Percentiles rank a stretch among this genome's conserved stretches.
Conservation (phyloP, 2,329 filamentous ascomycete species). For the Samsoniella hepiali region DNA sequence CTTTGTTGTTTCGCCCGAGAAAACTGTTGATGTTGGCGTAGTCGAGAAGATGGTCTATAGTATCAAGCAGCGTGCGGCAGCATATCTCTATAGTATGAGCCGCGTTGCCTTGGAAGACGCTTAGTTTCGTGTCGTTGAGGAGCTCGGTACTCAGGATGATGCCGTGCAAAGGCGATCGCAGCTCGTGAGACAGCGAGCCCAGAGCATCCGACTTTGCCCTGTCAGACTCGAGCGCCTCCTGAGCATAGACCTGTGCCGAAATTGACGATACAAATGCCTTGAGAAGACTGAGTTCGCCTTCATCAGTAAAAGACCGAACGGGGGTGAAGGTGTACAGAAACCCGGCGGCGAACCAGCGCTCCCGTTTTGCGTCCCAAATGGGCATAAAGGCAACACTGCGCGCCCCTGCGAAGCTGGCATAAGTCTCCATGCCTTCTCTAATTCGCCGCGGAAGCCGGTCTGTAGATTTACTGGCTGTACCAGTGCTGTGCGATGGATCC, state of each 20-base stretch:
- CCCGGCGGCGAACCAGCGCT: conserved; percentile 48
- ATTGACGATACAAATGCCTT: conserved; percentile 50
- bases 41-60: conserved; percentile 47
- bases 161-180: conserved; percentile 59
- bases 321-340: conserved; percentile 47
- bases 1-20: conserved; percentile 10
- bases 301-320: conserved; percentile 41
- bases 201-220: conserved; percentile 57
- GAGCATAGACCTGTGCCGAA: conserved; percentile 53
- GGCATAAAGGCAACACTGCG: conserved; percentile 47
- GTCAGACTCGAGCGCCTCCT: conserved; percentile 37
- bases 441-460: neutral
- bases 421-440: conserved; percentile 31
- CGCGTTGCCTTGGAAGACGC: conserved; percentile 40
- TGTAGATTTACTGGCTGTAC: no score
- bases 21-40: conserved; percentile 40
- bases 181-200: conserved; percentile 58
- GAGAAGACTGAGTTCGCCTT: conserved; percentile 50
- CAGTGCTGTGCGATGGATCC: neutral
- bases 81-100: conserved; percentile 45
- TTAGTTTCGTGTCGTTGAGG: conserved; percentile 48
- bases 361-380: conserved; percentile 43
- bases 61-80: conserved; percentile 47
- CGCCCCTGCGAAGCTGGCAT: conserved; percentile 39
- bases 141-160: conserved; percentile 54